Evolutionary conservation across 768 basidiomycete genomes (phyloP), one percentile per base, ranked within the genome.

Genomic region (Harrya chromipes): DNA sequence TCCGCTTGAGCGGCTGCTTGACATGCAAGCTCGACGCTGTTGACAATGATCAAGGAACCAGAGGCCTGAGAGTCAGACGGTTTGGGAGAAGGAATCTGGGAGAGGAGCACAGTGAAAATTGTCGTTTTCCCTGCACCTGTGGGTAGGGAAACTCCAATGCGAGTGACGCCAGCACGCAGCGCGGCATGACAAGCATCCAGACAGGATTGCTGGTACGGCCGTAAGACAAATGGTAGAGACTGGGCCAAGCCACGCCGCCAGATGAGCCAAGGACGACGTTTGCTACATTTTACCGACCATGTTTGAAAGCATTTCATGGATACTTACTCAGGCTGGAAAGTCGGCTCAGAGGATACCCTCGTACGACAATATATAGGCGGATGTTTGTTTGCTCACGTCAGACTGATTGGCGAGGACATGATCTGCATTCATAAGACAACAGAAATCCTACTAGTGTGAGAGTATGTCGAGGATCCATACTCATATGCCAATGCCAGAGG

Each of bases 91-190:
- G 65, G 50, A 26, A 95, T 75, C 6, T 82, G 78, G 9, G 83
- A 81, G 17, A 95, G 75, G 19, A 97, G 80, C 4, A 83, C 81
- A 33, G 94, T 82, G 69, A 98, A 98, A 46, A 97, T 86, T 0
- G 90, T 89, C 0, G 94, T 98, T 69, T 98, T 97, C 4, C 83
- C 83, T 16, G 89, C 80, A 21, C 91, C 92, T 27, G 90, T 91
- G 37, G 92, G 91, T 6, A 91, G 70, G 7, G 88, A 91, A 19
- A 92, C 86, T 14, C 90, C 91, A 16, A 93, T 84, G 24, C 91
- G 82, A 7, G 83, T 79, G 39, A 69, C 69, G n/a, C 92, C 90
- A 23, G 74, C 66, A 19, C 70, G 62, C 14, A 95, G 72, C 8
- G 94, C 89, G 17, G 81, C 78, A 2, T 82, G 70, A 64, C 93